Evolutionary conservation across 495 filamentous ascomycete genomes (phyloP).

Genomic region (Lasiosphaeria miniovina): DNA sequence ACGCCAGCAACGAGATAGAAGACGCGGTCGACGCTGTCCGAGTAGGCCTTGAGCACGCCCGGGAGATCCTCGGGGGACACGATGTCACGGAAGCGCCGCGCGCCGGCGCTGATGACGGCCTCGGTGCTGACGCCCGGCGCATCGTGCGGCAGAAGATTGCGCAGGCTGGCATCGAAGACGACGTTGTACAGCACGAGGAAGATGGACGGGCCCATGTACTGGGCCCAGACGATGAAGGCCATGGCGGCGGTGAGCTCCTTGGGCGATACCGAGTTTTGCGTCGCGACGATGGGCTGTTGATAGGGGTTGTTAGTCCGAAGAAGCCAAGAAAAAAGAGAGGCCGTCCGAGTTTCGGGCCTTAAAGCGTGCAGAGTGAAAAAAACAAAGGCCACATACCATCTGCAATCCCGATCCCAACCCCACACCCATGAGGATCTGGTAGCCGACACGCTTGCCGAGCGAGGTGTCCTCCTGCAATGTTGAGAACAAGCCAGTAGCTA

Average conservation of each 20-base stretch:
- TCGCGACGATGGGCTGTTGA: conserved; percentile 41
- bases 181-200: conserved; percentile 46
- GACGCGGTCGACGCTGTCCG: conserved; percentile 37
- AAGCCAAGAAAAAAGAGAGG: not conserved
- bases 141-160: conserved; percentile 25
- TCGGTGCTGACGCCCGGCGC: conserved; percentile 32
- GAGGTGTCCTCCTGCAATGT: conserved; percentile 48
- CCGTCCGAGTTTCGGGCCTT: not conserved
- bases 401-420: conserved; percentile 51
- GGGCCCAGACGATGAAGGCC: conserved; percentile 55
- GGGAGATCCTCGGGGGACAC: conserved; percentile 24
- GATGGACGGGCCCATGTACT: conserved; percentile 57
- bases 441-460: conserved; percentile 33
- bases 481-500: conserved; percentile 57
- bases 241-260: conserved; percentile 56
- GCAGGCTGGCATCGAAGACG: conserved; percentile 43
- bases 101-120: conserved; percentile 28
- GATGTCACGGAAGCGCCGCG: conserved; percentile 33
- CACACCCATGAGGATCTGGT: not conserved
- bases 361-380: not conserved
- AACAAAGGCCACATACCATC: conserved; percentile 31
- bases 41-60: conserved; percentile 42
- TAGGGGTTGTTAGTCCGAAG: not conserved
- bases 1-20: conserved; percentile 41
- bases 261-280: conserved; percentile 42